A percentile compares a stretch with the other conserved stretches of the same genome.
Evolutionary conservation across 1,284 basidiomycete species (phyloP).

Genomic region (Prillingera fragicola): DNA sequence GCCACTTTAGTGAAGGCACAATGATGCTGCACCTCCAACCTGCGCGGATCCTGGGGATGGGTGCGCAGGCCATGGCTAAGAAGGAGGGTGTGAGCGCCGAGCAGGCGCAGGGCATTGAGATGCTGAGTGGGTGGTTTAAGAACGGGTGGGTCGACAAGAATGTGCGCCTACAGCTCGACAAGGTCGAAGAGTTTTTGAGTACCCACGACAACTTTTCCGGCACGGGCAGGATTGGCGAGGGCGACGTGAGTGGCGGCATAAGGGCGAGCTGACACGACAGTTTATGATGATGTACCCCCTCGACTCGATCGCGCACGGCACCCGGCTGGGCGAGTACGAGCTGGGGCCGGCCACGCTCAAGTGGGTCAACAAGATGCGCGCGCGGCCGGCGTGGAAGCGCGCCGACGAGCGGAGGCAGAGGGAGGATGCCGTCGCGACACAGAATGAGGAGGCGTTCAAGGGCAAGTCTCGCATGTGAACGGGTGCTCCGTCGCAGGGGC

Average conservation of each 20-base stretch:
- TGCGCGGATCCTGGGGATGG: conserved; percentile 14
- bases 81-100: conserved; percentile 7
- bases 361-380: conserved; percentile 23
- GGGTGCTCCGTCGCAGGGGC: no score
- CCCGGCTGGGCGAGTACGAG: conserved; percentile 21
- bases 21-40: conserved; percentile 35
- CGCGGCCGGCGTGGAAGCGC: conserved; percentile 13
- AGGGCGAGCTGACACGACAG: conserved; percentile 6
- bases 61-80: conserved; percentile 4
- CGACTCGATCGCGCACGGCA: conserved; percentile 19
- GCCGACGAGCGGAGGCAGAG: conserved; percentile 22
- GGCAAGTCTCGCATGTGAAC: no score
- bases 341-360: conserved; percentile 20
- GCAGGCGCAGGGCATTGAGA: conserved; percentile 17
- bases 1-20: conserved; percentile 35
- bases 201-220: conserved; percentile 25
- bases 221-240: conserved; percentile 25
- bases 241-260: conserved; percentile 2
- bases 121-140: conserved; percentile 21
- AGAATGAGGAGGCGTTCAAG: conserved; percentile 2
- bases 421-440: conserved; percentile 32
- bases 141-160: conserved; percentile 8
- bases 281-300: conserved; percentile 40
- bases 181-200: conserved; percentile 29
- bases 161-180: conserved; percentile 3